phyloP scores from a whole-genome alignment of 176 grass and related monocot species.

The Oryza meyeriana region DNA sequence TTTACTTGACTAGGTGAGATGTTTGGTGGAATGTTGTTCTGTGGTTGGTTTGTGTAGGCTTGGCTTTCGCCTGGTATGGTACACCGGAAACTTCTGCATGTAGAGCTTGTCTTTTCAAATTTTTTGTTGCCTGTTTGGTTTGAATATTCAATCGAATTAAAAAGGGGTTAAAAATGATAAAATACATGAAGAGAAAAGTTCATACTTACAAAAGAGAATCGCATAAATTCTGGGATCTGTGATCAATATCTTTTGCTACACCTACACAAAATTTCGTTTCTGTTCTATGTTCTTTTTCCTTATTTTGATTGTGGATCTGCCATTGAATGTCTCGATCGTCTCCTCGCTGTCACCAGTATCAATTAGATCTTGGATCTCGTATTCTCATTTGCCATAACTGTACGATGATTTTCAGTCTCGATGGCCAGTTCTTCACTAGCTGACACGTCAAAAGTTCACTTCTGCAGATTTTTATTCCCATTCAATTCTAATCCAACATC shows the following conservation, averaged over 20 bases:
- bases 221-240: not conserved
- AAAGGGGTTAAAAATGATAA: not conserved
- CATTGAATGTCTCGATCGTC: not conserved
- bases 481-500: no score
- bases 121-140: not conserved
- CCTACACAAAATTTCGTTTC: not conserved
- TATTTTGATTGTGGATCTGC: not conserved
- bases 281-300: not conserved
- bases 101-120: not conserved
- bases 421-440: not conserved
- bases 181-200: not conserved
- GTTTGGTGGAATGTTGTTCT: not conserved
- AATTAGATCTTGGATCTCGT: not conserved
- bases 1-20: not conserved
- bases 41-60: not conserved
- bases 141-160: not conserved
- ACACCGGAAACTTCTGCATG: not conserved
- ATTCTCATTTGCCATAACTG: not conserved
- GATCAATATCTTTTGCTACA: not conserved
- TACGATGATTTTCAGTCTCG: not conserved
- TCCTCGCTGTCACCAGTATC: not conserved
- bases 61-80: not conserved
- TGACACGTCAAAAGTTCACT: not conserved
- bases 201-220: not conserved
- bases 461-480: not conserved